phyloP scores from a whole-genome alignment of 257 asterid genomes.

The Gentiana macrophylla region DNA sequence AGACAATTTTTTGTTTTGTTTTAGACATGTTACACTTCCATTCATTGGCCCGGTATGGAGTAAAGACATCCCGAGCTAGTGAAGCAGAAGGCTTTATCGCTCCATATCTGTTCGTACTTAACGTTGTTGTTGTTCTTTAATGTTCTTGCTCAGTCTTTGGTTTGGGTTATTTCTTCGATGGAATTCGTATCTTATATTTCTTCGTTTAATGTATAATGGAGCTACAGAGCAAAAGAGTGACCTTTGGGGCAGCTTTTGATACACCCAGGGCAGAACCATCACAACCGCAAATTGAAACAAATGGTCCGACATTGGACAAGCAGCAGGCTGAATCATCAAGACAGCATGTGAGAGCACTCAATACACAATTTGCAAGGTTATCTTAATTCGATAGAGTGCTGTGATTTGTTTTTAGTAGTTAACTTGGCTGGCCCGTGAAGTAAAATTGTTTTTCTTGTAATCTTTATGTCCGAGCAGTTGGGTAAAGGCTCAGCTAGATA shows the following conservation, averaged over 20 bases:
- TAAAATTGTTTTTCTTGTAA: too few species aligned
- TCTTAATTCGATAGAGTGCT: neutral
- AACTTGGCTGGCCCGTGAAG: too few species aligned
- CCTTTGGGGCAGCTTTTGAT: slow-evolving; percentile 38
- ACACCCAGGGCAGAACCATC: slow-evolving; percentile 44
- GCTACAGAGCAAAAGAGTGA: slow-evolving; percentile 61
- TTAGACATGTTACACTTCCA: too few species aligned
- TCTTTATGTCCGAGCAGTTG: slow-evolving; percentile 41
- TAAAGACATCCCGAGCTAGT: too few species aligned
- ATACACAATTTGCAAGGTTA: slow-evolving; percentile 86
- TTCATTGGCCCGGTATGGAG: too few species aligned
- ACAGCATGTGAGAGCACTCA: slow-evolving; percentile 94
- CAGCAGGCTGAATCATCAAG: slow-evolving; percentile 77
- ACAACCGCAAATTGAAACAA: slow-evolving; percentile 14
- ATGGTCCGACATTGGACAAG: slow-evolving; percentile 40
- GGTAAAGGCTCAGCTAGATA: slow-evolving; percentile 69
- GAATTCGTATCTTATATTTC: neutral
- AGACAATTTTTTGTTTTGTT: too few species aligned
- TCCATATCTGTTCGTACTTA: too few species aligned
- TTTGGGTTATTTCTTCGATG: too few species aligned
- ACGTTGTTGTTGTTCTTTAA: neutral
- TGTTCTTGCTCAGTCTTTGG: too few species aligned
- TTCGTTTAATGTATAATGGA: slow-evolving; percentile 8
- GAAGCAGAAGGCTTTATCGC: too few species aligned
- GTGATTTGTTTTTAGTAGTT: neutral